Percentiles rank a stretch among this genome's conserved stretches.
Conservation (phyloP, 1,284 basidiomycete species). For the Gomphus bonarii region DNA sequence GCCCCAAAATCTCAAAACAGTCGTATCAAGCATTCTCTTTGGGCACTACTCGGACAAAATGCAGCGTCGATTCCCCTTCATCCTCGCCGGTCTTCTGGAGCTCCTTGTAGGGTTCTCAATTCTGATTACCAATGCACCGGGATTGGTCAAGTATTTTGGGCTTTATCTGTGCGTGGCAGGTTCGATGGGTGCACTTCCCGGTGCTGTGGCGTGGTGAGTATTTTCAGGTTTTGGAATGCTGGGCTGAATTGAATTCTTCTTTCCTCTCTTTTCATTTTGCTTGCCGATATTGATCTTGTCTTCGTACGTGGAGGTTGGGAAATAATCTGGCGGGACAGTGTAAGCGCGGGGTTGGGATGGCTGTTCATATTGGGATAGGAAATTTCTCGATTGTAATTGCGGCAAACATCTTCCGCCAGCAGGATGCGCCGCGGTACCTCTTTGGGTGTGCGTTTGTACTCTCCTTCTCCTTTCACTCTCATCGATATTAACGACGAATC, state of each 20-base stretch:
- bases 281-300: background rate
- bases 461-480: background rate
- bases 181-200: background rate
- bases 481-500: no score
- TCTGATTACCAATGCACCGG: constrained; percentile 45
- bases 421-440: constrained; percentile 49
- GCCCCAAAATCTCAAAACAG: background rate
- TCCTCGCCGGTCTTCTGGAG: constrained; percentile 41
- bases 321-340: constrained; percentile 56
- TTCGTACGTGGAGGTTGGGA: constrained; percentile 34
- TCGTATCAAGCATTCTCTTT: constrained; percentile 32
- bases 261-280: no score
- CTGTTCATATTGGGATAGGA: constrained; percentile 51
- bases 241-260: no score
- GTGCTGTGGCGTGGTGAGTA: background rate
- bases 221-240: no score
- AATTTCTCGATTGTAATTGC: constrained; percentile 47
- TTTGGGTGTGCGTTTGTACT: constrained; percentile 43
- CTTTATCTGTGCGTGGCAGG: background rate
- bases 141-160: background rate
- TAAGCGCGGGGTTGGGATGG: constrained; percentile 55
- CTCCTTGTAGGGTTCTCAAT: constrained; percentile 53
- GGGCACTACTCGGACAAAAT: constrained; percentile 52
- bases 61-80: constrained; percentile 48
- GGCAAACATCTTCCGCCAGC: constrained; percentile 47